A percentile compares a stretch with the other conserved stretches of the same genome.
Conservation (phyloP, 2,329 filamentous ascomycete species). For the Gaeumannomyces tritici region DNA sequence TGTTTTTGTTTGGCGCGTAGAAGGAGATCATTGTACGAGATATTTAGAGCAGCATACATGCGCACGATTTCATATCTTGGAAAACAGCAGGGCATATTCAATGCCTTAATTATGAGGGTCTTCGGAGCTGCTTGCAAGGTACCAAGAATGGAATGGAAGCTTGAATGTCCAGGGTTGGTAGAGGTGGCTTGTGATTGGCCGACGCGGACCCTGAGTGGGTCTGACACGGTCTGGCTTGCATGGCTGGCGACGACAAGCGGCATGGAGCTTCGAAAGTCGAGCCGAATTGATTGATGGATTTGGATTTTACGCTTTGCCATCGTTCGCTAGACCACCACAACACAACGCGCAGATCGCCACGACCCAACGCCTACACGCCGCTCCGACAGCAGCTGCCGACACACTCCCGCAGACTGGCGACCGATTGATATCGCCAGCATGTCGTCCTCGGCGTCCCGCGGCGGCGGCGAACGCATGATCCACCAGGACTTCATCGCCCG, state of each 20-base stretch:
- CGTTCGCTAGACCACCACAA: constrained; percentile 1
- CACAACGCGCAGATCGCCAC: background rate
- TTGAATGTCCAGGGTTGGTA: too few relatives aligned
- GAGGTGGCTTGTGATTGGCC: background rate
- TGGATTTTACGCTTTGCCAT: background rate
- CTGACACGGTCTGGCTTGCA: background rate
- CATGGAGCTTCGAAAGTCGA: background rate
- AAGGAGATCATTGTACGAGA: background rate
- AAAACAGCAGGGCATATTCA: background rate
- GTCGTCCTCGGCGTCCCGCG: constrained; percentile 32
- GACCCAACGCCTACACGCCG: background rate
- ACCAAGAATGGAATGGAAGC: too few relatives aligned
- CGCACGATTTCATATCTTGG: background rate
- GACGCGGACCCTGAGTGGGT: background rate
- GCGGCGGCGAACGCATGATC: constrained; percentile 46
- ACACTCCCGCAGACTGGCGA: background rate
- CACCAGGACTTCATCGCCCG: constrained; percentile 97
- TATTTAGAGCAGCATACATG: background rate
- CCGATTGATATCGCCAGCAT: constrained; percentile 15
- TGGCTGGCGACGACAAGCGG: background rate
- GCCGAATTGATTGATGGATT: background rate
- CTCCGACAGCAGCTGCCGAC: background rate
- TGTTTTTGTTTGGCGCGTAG: background rate
- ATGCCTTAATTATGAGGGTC: too few relatives aligned
- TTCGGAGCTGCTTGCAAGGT: too few relatives aligned